Conservation (phyloP, 345 rosid genomes). For the Salix udensis region DNA sequence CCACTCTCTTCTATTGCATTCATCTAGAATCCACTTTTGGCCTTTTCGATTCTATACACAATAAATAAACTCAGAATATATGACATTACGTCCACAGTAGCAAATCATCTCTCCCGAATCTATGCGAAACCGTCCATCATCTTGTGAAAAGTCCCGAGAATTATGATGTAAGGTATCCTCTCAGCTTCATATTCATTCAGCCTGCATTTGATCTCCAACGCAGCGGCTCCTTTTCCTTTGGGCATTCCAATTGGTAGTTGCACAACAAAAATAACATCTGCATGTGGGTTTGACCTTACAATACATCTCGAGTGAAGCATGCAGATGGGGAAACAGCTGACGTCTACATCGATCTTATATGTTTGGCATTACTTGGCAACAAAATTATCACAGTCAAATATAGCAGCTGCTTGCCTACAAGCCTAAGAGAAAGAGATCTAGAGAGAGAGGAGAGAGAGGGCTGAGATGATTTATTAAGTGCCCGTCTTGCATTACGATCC, state of each 20-base stretch:
- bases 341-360: constrained; percentile 7
- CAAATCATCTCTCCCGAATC: neutral
- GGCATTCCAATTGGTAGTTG: neutral
- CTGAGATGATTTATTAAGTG: too few species aligned
- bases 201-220: neutral
- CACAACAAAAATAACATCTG: neutral
- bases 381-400: constrained; percentile 36
- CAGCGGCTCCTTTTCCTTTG: neutral
- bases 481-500: too few species aligned
- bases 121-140: neutral
- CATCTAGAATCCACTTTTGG: neutral
- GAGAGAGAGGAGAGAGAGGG: neutral
- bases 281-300: constrained; percentile 24
- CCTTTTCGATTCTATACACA: neutral
- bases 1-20: too few species aligned
- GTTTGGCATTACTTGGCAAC: neutral
- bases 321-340: neutral
- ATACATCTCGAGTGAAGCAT: neutral
- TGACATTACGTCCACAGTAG: neutral
- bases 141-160: neutral
- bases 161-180: neutral
- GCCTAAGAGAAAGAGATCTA: neutral
- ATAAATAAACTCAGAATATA: too few species aligned
- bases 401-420: constrained; percentile 34
- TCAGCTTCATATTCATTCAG: neutral